Base-by-base conservation (phyloP, 139 green algal genomes). In the Ettlia oleoabundans region DNA sequence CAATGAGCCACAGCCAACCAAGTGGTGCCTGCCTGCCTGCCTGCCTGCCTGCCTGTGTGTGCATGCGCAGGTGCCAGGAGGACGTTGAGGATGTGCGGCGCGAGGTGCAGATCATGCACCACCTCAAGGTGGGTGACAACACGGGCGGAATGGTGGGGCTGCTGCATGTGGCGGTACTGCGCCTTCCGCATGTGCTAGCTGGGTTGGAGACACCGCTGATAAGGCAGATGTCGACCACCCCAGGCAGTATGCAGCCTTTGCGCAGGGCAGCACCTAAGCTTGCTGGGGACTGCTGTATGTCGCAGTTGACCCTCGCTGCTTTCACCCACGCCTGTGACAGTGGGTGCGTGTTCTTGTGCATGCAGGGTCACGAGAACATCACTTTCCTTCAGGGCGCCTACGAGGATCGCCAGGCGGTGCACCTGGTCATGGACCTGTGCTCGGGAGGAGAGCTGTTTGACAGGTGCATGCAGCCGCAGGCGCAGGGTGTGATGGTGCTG, bases 391-490 rank as follows among this genome's bases (percentile, higher is more conserved):
- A 88, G 37, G 91, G 82, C 3, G 92, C 93, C 84, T 97, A 91
- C 58, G 94, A 98, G 83, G 94, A 98, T 79, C 83, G 76, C 61
- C 83, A 93, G 67, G 90, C 89, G 80, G 91, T 98, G 37, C 92
- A 98, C 81, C 88, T 98, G 33, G 89, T 97, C 9, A 95, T 96
- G 93, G 93, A 97, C 85, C 82, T 99, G 18, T 98, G 94, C 87
- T 89, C 85, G 10, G 96, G 96, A 24, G 97, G 97, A 1, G 97
- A 99, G 90, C 93, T 99, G 24, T 99, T 99, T 88, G 97, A 99
- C 84, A 80, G 92, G 37, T 99, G 99, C 75, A 92, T 98, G n/a
- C 80, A 88, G 47, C 47, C 47, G 47, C 47, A 58, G 47, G 47
- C 47, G 47, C 47, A 58, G 10, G 47, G 13, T 58, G 47, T 15